Evolutionary conservation across 352 stramenopile species (phyloP).

Genomic region (Paralagenidium karlingii): DNA sequence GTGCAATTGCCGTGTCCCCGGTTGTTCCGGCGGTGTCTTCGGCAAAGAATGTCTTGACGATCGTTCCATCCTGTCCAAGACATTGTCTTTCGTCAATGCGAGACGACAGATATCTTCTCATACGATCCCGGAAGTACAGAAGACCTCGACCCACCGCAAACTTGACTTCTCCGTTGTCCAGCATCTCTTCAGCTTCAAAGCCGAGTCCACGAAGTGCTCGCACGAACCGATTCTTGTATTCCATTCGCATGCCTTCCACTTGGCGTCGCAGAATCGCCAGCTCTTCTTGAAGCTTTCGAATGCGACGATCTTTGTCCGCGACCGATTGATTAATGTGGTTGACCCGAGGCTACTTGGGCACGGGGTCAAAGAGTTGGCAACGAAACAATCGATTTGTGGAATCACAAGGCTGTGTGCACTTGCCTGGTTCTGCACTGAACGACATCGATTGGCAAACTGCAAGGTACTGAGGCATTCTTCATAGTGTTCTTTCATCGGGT

Average conservation of each 20-base stretch:
- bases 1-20: too few relatives aligned
- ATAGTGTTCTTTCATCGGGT: conserved; percentile 83
- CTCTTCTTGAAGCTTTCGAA: conserved; percentile 74
- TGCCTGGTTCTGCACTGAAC: conserved; percentile 83
- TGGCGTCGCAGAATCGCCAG: conserved; percentile 39
- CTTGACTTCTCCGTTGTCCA: conserved; percentile 64
- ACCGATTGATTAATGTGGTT: conserved; percentile 80
- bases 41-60: too few relatives aligned
- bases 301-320: conserved; percentile 74
- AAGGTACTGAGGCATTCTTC: conserved; percentile 85
- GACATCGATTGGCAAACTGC: conserved; percentile 86
- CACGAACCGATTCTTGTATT: conserved; percentile 74
- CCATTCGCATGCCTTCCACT: conserved; percentile 41
- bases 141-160: conserved; percentile 40
- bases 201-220: conserved; percentile 57
- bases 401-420: background rate
- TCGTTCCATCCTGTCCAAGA: too few relatives aligned
- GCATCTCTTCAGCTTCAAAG: conserved; percentile 70
- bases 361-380: background rate
- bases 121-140: too few relatives aligned
- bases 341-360: conserved; percentile 29
- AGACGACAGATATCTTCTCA: background rate
- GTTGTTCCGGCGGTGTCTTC: too few relatives aligned
- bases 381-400: too few relatives aligned
- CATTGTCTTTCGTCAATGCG: too few relatives aligned